phyloP scores from a whole-genome alignment of 345 rosid species.

The Tarenaya hassleriana region DNA sequence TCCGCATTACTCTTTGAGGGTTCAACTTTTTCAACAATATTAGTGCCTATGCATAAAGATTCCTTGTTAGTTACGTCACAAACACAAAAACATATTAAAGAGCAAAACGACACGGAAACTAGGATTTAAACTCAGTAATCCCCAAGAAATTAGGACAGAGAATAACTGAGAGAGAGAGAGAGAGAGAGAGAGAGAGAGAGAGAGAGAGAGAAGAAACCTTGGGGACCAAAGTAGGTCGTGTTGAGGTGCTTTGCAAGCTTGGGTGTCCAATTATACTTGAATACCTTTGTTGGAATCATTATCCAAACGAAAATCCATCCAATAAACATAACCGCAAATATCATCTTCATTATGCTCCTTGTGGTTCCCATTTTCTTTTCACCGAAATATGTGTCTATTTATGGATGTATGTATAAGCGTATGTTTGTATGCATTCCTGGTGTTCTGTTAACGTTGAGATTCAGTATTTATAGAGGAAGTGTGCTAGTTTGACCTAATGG shows the following conservation, averaged over 20 bases:
- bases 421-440: neutral
- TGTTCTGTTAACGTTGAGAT: conserved; percentile 3
- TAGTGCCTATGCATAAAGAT: too few species aligned
- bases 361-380: conserved; percentile 5
- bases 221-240: conserved; percentile 16
- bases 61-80: too few species aligned
- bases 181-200: too few species aligned
- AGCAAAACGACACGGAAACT: too few species aligned
- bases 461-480: conserved; percentile 6
- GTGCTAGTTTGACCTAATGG: neutral
- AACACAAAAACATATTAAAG: too few species aligned
- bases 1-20: too few species aligned
- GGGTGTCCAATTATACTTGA: conserved; percentile 11
- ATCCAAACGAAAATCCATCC: conserved; percentile 19
- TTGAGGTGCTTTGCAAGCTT: conserved; percentile 13
- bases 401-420: neutral
- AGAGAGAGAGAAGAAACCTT: too few species aligned
- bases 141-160: too few species aligned
- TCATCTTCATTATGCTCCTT: too few species aligned
- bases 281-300: conserved; percentile 16
- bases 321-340: conserved; percentile 2
- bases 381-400: neutral
- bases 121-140: too few species aligned
- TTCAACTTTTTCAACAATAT: too few species aligned
- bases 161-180: too few species aligned